Conservation (phyloP, 306 rosid species). For the Vigna reflexopilosa region DNA sequence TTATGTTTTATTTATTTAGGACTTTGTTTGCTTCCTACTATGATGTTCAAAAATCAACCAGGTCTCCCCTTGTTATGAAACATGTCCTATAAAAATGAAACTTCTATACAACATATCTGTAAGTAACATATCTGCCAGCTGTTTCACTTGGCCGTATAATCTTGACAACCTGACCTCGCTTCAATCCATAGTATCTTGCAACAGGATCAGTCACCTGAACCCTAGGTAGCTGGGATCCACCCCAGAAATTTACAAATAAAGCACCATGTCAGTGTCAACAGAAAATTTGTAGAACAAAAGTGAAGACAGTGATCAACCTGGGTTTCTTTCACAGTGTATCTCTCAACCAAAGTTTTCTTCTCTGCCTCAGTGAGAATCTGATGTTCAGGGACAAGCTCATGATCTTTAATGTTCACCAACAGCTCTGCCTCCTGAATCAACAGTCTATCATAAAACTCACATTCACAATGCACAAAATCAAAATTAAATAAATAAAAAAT, state of each 20-base stretch:
- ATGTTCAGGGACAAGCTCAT: slow-evolving; percentile 82
- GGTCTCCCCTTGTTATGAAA: not conserved
- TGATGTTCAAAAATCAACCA: no score
- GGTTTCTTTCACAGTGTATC: slow-evolving; percentile 82
- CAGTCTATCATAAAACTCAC: not conserved
- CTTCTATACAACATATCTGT: slow-evolving; percentile 69
- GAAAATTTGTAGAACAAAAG: not conserved
- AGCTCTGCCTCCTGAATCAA: slow-evolving; percentile 77
- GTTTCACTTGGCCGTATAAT: slow-evolving; percentile 85
- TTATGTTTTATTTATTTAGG: no score
- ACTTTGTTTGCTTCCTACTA: no score
- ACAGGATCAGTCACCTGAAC: slow-evolving; percentile 85
- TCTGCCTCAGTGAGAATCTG: slow-evolving; percentile 66
- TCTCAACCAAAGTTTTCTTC: slow-evolving; percentile 84
- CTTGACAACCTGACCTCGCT: slow-evolving; percentile 93
- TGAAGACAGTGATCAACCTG: slow-evolving; percentile 27
- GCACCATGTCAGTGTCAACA: not conserved
- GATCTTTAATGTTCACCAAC: slow-evolving; percentile 69
- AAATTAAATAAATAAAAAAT: not conserved
- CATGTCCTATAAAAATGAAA: not conserved
- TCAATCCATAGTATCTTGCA: slow-evolving; percentile 85
- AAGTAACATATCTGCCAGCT: slow-evolving; percentile 85
- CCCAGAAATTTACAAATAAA: not conserved
- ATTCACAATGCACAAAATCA: not conserved
- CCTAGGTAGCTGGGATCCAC: slow-evolving; percentile 73